Evolutionary conservation across 176 grass and related monocot species (phyloP), one percentile per base, ranked within the genome.

Genomic region (Bonia amplexicaulis): DNA sequence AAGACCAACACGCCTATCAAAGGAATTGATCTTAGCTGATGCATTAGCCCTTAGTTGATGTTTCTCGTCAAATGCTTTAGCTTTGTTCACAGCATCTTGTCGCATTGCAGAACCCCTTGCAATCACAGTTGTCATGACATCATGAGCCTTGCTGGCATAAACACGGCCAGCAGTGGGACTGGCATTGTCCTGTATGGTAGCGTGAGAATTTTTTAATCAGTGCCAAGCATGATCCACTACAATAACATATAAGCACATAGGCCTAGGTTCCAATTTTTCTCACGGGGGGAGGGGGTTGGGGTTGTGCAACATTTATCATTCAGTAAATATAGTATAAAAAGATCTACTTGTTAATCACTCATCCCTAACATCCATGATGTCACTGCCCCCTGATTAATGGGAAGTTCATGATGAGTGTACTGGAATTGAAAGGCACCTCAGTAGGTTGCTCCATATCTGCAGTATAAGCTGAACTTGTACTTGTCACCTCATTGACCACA

Each of bases 1-100:
- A 86, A 98, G 71, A 51, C 96, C 87, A 77, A 98, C 89, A 42
- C 91, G 91, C 78, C 84, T 94, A 69, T 98, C 96, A 54, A 98
- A 95, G 54, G 96, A 98, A 84, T 62, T 90, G 61, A 92, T 92
- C 76, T 85, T 99, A 13, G 90, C 91, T 68, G 96, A 92, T 63
- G 96, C 96, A 79, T 82, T 96, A 53, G 88, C 88, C 60, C 67
- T 90, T 55, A 96, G 65, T 4, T 78, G 87, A 89, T 99, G 96
- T 74, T 91, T 99, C 88, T 96, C 96, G 23, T 99, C 90, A 74
- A 99, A 99, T 86, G 93, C 90, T 90, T 99, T 99, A 74, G 96
- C 96, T 89, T 90, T 95, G 82, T 91, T 99, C 83, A 99, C 69
- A 73, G 96, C 96, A 89, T 99, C 96, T 91, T 94, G 93, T 76